These are phyloP conservation scores for Setaria viridis DNA, from an alignment of 202 grass and related monocot species.

Conservation along the genomic window DNA sequence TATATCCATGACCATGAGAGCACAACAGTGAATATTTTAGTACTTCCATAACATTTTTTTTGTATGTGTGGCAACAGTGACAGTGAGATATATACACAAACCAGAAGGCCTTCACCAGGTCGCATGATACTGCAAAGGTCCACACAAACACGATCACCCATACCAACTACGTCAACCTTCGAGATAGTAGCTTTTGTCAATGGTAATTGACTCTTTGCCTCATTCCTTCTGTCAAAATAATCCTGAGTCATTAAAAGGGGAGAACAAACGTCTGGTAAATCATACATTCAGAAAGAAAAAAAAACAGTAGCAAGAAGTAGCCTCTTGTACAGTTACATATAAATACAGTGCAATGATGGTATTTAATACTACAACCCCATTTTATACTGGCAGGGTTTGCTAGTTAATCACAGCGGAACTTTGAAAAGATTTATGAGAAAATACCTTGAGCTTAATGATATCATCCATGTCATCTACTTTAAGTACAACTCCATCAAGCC, in stretches of 20 bases:
- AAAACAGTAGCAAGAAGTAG: slow-evolving; percentile 14
- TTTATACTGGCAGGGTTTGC: not conserved
- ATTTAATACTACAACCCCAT: not conserved
- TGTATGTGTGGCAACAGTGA: not conserved
- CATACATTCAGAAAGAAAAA: not conserved
- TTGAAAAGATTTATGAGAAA: not conserved
- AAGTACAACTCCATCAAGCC: slow-evolving; percentile 89
- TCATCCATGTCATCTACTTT: slow-evolving; percentile 81
- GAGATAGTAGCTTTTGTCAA: slow-evolving; percentile 85
- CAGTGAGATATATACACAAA: slow-evolving; percentile 61
- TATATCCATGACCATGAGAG: slow-evolving; percentile 23
- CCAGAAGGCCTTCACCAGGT: slow-evolving; percentile 95
- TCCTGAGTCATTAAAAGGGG: slow-evolving; percentile 68
- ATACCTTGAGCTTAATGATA: slow-evolving; percentile 90
- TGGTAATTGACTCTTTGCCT: slow-evolving; percentile 57
- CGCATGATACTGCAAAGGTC: slow-evolving; percentile 95
- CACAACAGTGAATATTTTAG: not conserved
- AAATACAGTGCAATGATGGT: not conserved
- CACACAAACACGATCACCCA: slow-evolving; percentile 96
- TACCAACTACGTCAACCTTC: slow-evolving; percentile 77
- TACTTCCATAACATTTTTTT: not conserved
- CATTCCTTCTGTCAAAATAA: slow-evolving; percentile 96
- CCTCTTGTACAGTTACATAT: slow-evolving; percentile 15
- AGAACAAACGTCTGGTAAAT: slow-evolving; percentile 45
- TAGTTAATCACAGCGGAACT: slow-evolving; percentile 26